Base-by-base conservation (phyloP, 129 eudicot genomes). In the Chrysanthemum seticuspe region DNA sequence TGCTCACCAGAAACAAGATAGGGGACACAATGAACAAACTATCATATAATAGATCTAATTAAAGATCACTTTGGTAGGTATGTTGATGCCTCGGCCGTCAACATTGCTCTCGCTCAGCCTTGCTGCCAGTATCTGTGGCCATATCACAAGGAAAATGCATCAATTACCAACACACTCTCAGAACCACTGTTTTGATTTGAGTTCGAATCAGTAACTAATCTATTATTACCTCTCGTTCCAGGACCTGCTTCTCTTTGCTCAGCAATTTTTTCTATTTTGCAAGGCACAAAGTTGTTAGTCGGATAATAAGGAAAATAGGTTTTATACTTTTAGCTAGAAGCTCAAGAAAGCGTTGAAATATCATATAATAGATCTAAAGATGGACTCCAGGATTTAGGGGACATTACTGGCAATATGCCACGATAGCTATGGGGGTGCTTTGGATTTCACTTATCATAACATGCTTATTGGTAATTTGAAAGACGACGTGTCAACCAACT, bases 211-310 rank as follows among this genome's bases (percentile, higher is more conserved):
- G 25, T 18, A 59, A 13, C 59, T 50, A 62, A 31, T 31, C 18
- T 1, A 49, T 44, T 29, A 25, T 49, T 73, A 73, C 71, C 62
- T 73, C 51, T 48, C 77, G 51, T 73, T 27, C 71, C 69, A 74
- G 54, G 14, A 19, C 19, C 27, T 53, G 72, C 78, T 74, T 74
- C 64, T 74, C 78, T 74, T 74, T 15, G 15, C 49, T 64, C 44
- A 74, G 65, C 61, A 64, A 47, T 14, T 74, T 62, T 31, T 74
- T 62, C 78, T 74, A 52, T 51, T 49, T 18, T 54, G 13, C 18
- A 59, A 21, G n/a, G 40, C 67, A 70, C 56, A 57, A 71, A 71
- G 44, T 57, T 12, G 6, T 71, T 27, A 52, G 49, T 27, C 13
- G 54, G 25, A 29, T 6, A 14, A 40, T 40, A 40, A 40, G 47